phyloP scores from a whole-genome alignment of 306 rosid species.

The Quercus engelmannii region DNA sequence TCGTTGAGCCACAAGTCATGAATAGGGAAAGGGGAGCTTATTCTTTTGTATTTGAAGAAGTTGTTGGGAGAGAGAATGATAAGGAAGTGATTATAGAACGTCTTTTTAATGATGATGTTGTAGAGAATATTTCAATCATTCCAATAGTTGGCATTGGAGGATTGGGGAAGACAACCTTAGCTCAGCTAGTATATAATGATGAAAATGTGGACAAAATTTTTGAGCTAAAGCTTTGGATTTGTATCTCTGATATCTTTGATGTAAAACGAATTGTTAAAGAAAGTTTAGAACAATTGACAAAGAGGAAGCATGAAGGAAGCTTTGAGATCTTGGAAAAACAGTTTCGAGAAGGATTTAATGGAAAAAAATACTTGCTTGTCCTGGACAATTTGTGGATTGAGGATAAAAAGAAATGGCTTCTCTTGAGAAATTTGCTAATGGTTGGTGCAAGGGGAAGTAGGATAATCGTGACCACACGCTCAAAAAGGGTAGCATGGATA shows the following conservation, averaged over 20 bases:
- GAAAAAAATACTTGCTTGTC: too few relatives aligned
- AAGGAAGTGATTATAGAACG: background rate
- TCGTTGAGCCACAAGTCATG: background rate
- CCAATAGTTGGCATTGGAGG: constrained; percentile 6
- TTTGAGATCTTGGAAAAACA: too few relatives aligned
- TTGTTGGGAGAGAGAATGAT: constrained; percentile 21
- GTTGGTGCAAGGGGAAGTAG: constrained; percentile 5
- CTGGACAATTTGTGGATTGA: too few relatives aligned
- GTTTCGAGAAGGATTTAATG: too few relatives aligned
- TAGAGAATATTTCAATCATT: constrained; percentile 6
- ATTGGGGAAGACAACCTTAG: background rate
- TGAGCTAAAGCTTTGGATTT: too few relatives aligned
- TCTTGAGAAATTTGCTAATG: too few relatives aligned
- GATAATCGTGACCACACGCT: constrained; percentile 15
- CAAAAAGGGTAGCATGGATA: background rate
- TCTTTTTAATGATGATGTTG: background rate
- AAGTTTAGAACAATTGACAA: too few relatives aligned
- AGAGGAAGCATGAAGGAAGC: too few relatives aligned
- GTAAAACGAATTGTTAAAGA: too few relatives aligned
- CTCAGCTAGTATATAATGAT: constrained; percentile 7
- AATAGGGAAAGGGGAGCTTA: too few relatives aligned
- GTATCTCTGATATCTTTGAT: too few relatives aligned
- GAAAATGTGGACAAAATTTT: background rate
- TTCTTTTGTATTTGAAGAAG: background rate
- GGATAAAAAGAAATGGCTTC: background rate